Evolutionary conservation across 192 early-diverging fungal species (phyloP).

Genomic region (Hyaloraphidium curvatum): DNA sequence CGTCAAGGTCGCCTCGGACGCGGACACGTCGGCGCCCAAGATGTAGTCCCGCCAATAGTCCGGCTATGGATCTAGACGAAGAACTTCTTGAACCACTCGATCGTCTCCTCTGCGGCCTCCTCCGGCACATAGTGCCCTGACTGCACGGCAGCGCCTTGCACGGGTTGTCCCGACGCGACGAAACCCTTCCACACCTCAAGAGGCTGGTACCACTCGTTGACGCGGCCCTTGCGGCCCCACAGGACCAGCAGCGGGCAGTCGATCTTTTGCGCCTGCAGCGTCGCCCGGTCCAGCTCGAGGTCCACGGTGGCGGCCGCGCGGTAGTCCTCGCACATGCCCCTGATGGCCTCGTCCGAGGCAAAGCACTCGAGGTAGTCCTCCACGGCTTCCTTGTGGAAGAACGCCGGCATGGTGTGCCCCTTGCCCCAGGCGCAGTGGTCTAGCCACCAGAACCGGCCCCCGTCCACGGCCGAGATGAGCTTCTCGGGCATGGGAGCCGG

Average conservation of each 20-base stretch:
- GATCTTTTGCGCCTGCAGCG: neutral
- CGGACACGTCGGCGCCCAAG: no score
- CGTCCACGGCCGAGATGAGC: neutral
- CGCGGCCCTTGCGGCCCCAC: neutral
- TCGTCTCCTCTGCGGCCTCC: no score
- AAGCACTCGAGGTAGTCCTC: neutral
- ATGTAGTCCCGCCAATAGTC: no score
- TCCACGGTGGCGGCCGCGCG: neutral
- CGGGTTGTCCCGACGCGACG: no score
- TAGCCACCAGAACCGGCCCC: neutral
- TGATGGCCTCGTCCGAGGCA: neutral
- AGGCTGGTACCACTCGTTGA: neutral
- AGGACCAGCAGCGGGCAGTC: neutral
- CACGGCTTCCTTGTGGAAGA: neutral
- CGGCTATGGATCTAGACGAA: no score
- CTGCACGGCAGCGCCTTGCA: no score
- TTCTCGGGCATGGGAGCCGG: neutral
- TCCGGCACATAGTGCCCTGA: no score
- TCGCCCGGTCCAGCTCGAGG: neutral
- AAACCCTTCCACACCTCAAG: no score
- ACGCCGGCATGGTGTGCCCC: neutral
- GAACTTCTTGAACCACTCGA: no score
- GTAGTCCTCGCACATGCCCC: neutral
- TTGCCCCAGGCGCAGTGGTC: constrained; percentile 2
- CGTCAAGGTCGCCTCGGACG: constrained; percentile 17